Evolutionary conservation across 2,329 filamentous ascomycete species (phyloP).

Genomic region (Exophiala bonariae): DNA sequence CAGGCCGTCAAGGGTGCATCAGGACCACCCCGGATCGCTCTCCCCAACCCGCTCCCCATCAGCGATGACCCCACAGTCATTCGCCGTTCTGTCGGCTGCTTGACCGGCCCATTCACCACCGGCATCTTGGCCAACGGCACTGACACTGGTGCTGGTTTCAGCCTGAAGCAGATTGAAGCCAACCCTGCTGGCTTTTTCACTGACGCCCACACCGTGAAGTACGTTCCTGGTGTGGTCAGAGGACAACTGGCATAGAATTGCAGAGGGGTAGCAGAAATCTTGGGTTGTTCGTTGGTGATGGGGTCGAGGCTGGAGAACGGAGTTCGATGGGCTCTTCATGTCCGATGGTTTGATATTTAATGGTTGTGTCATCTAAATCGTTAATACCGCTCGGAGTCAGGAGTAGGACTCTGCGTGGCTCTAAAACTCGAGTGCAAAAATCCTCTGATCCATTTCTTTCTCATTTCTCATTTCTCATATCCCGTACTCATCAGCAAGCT

Average conservation of each 20-base stretch:
- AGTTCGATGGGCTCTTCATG: too few relatives aligned
- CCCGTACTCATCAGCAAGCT: slow-evolving; percentile 52
- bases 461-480: too few relatives aligned
- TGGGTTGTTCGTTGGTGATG: too few relatives aligned
- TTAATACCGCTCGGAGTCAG: too few relatives aligned
- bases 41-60: slow-evolving; percentile 49
- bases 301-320: too few relatives aligned
- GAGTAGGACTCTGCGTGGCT: too few relatives aligned
- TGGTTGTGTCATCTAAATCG: too few relatives aligned
- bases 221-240: slow-evolving; percentile 52
- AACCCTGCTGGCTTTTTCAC: slow-evolving; percentile 54
- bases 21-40: slow-evolving; percentile 54
- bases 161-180: slow-evolving; percentile 51
- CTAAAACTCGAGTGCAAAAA: too few relatives aligned
- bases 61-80: slow-evolving; percentile 33
- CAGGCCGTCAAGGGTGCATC: slow-evolving; percentile 46
- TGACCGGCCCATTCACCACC: slow-evolving; percentile 44
- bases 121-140: slow-evolving; percentile 41
- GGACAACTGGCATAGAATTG: slow-evolving; percentile 47
- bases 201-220: slow-evolving; percentile 53
- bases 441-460: too few relatives aligned
- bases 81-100: slow-evolving; percentile 15
- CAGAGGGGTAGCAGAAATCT: too few relatives aligned
- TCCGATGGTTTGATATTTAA: too few relatives aligned
- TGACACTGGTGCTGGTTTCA: slow-evolving; percentile 52